Evolutionary conservation across 2,329 filamentous ascomycete genomes (phyloP), one percentile per base, ranked within the genome.

Genomic region (Hypoxylon sp.): DNA sequence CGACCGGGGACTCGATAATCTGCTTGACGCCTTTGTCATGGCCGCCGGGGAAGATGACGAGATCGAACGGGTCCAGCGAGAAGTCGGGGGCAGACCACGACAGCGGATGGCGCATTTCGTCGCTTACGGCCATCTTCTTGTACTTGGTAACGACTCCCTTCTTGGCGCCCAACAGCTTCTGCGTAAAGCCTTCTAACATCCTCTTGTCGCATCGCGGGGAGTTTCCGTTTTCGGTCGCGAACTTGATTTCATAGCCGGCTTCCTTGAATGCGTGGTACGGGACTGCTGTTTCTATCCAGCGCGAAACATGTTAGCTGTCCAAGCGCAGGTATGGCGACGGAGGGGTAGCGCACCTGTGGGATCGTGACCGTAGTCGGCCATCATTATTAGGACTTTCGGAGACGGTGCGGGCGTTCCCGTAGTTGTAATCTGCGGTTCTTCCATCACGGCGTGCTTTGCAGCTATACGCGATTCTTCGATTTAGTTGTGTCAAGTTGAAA

Each of bases 321-420:
- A 24, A 49, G 32, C 20, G 26, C 11, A 39, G 37, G 24, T n/a
- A 26, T 6, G 41, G 28, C 20, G 1, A 7, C 47, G n/a, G 24
- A 24, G 5, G 39, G 20, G 43, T 44, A 17, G 52, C 66, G 39
- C 65, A 85, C 84, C 82, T 46, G 83, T 85, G 1, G 84, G 84
- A 66, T 86, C 84, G 68, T 85, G 82, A 44, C 83, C 83, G 64
- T 85, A 85, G 68, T 86, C 83, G 43, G 83, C 79, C 82, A 85
- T 85, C 55, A 84, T 68, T 44, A 85, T 79, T 39, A 84, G 69
- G 22, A 79, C 79, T 64, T 80, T 82, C 2, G 73, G 67, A 1
- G 64, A 59, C n/a, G 61, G 30, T 22, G 58, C 57, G 8, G 68
- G 59, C 8, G 66, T 63, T 8, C 70, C 71, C 1, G 70, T 64